A percentile compares a stretch with the other conserved stretches of the same genome.
Evolutionary conservation across 1,284 basidiomycete species (phyloP).

Genomic region (Tausonia pullulans): DNA sequence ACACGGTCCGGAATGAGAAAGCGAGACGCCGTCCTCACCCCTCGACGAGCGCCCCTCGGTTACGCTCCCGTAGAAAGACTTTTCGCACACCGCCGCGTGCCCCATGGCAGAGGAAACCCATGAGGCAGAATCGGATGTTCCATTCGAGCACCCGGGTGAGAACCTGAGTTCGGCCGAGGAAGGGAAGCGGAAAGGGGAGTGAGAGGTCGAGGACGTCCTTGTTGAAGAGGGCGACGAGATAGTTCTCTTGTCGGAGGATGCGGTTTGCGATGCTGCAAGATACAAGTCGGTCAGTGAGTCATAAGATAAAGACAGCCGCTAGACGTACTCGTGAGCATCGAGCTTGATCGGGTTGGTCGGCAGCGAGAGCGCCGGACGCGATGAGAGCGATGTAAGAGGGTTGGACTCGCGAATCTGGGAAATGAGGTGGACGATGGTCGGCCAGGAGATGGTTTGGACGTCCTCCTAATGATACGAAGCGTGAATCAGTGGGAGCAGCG

Average conservation of each 20-base stretch:
- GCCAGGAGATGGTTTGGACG: conserved; percentile 95
- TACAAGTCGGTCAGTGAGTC: not conserved
- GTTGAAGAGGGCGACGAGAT: conserved; percentile 93
- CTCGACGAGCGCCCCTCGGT: conserved; percentile 63
- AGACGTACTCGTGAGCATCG: conserved; percentile 72
- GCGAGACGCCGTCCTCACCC: conserved; percentile 46
- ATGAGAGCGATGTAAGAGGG: conserved; percentile 63
- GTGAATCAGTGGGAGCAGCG: conserved; percentile 41
- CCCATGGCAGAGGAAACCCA: conserved; percentile 84
- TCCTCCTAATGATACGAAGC: conserved; percentile 65
- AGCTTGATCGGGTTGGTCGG: conserved; percentile 45
- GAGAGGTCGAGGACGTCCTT: conserved; percentile 85
- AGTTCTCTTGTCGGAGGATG: conserved; percentile 96
- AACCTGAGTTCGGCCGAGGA: conserved; percentile 47
- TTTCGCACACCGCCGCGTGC: conserved; percentile 64
- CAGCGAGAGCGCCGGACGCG: conserved; percentile 36
- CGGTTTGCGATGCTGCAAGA: conserved; percentile 62
- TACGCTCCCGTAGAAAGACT: conserved; percentile 76
- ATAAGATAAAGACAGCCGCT: not conserved
- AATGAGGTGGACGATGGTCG: conserved; percentile 82
- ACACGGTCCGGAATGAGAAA: conserved; percentile 1
- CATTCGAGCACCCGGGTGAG: conserved; percentile 87
- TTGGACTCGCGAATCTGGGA: conserved; percentile 80
- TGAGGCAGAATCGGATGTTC: conserved; percentile 88
- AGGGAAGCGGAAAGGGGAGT: conserved; percentile 42